Percentiles rank a stretch among this genome's conserved stretches.
phyloP scores from a whole-genome alignment of 352 stramenopile species.

The Globisporangium viniferum region DNA sequence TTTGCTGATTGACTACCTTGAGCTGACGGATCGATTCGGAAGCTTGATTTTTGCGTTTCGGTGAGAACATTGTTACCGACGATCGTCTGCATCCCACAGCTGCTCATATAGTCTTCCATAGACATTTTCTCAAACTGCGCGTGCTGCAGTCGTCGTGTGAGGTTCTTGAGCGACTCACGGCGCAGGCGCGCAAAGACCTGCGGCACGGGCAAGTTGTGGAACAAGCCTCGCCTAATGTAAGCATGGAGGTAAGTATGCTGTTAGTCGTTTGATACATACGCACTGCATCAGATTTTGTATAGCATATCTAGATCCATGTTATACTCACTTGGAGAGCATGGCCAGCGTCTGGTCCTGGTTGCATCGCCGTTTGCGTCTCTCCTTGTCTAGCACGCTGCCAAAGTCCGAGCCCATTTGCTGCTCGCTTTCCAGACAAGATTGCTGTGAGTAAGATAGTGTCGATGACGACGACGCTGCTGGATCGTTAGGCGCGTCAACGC shows the following conservation, averaged over 20 bases:
- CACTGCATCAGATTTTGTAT: neutral
- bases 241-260: neutral
- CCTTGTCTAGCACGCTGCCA: constrained; percentile 31
- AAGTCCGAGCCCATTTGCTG: constrained; percentile 23
- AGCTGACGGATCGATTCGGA: neutral
- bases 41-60: neutral
- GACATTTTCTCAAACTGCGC: constrained; percentile 46
- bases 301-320: neutral
- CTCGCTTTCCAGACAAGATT: neutral
- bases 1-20: neutral
- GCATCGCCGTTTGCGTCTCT: constrained; percentile 28
- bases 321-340: constrained; percentile 19
- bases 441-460: neutral
- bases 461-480: constrained; percentile 4
- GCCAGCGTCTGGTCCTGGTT: constrained; percentile 22
- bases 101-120: constrained; percentile 62
- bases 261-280: neutral
- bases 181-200: constrained; percentile 57
- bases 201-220: constrained; percentile 36
- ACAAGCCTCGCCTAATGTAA: constrained; percentile 18
- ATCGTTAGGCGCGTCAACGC: constrained; percentile 20
- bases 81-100: constrained; percentile 28
- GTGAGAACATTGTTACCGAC: neutral
- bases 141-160: constrained; percentile 35
- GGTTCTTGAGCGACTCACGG: constrained; percentile 49